phyloP scores from a whole-genome alignment of 345 rosid genomes.

The Linum trigynum region DNA sequence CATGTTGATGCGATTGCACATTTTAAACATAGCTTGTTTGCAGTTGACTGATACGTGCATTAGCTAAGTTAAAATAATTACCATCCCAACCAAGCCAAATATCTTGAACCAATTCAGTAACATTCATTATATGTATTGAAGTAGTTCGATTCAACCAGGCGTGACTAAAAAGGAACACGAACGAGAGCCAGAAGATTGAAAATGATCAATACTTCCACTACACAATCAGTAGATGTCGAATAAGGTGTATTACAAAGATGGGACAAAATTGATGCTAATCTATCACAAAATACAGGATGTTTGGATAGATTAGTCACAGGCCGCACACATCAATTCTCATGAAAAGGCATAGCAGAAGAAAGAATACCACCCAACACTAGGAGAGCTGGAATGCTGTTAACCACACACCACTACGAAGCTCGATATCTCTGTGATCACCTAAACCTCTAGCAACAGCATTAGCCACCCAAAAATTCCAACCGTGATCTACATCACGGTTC shows the following conservation, averaged over 20 bases:
- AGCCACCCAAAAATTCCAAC: constrained; percentile 4
- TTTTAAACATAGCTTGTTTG: too few relatives aligned
- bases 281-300: background rate
- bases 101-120: too few relatives aligned
- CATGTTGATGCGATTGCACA: background rate
- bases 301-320: background rate
- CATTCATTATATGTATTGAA: too few relatives aligned
- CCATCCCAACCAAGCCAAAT: too few relatives aligned
- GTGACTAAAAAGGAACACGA: background rate
- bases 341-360: too few relatives aligned
- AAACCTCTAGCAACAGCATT: background rate
- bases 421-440: constrained; percentile 11
- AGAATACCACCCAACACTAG: too few relatives aligned
- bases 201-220: too few relatives aligned
- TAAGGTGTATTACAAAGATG: background rate
- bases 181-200: background rate
- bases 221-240: background rate
- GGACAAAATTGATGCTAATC: background rate
- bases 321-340: too few relatives aligned
- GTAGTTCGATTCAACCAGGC: too few relatives aligned
- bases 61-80: too few relatives aligned
- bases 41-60: too few relatives aligned
- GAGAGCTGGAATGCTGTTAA: too few relatives aligned
- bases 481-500: background rate
- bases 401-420: background rate